Evolutionary conservation across 2,329 filamentous ascomycete species (phyloP).

Genomic region (Fusarium temperatum): DNA sequence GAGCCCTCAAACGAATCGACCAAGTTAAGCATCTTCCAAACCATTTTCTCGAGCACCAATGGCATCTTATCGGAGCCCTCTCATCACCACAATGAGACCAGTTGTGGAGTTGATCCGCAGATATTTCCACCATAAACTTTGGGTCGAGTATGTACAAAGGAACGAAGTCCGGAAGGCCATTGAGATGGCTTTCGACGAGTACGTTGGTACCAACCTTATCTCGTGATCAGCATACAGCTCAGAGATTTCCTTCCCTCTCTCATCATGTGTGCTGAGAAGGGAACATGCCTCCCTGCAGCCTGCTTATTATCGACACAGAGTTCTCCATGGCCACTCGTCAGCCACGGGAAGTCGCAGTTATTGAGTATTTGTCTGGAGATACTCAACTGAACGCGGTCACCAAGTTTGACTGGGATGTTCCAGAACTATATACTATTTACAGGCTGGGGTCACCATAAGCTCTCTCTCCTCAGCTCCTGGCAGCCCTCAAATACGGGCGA

Average conservation of each 20-base stretch:
- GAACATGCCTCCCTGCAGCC: neutral
- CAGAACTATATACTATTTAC: neutral
- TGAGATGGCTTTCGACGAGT: too few species aligned
- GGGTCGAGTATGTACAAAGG: too few species aligned
- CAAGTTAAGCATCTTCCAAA: neutral
- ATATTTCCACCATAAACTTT: too few species aligned
- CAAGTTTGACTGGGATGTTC: too few species aligned
- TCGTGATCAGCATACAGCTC: neutral
- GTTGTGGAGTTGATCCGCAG: too few species aligned
- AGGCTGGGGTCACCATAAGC: neutral
- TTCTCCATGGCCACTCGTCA: neutral
- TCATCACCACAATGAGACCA: neutral
- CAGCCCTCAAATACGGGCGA: neutral
- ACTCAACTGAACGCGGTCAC: neutral
- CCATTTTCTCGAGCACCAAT: neutral
- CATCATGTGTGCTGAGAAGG: neutral
- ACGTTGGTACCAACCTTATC: too few species aligned
- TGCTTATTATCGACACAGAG: neutral
- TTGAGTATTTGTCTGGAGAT: neutral
- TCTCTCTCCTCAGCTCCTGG: neutral
- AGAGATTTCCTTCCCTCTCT: neutral
- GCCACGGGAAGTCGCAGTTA: neutral
- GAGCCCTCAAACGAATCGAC: neutral
- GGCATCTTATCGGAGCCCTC: neutral
- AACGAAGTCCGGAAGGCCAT: too few species aligned